A percentile compares a stretch with the other conserved stretches of the same genome.
These are phyloP conservation scores for Solanum dulcamara DNA, from an alignment of 257 asterid species.

Conservation along the genomic window DNA sequence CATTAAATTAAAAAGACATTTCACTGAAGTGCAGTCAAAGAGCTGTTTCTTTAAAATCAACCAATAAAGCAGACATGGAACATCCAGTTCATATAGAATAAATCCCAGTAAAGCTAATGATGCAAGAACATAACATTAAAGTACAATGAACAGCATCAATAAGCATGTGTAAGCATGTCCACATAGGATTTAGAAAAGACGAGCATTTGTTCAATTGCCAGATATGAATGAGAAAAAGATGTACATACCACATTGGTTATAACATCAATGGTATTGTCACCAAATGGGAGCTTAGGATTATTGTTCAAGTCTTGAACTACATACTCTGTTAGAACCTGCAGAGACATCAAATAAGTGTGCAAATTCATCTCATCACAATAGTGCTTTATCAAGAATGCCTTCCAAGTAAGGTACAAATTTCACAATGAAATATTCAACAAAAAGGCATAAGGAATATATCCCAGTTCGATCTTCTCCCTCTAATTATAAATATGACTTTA, in stretches of 20 bases:
- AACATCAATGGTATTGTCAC: slow-evolving; percentile 67
- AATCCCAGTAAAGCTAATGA: background rate
- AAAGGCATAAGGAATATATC: background rate
- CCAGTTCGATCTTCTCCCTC: background rate
- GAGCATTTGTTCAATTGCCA: background rate
- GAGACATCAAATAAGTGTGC: background rate
- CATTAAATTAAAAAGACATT: background rate
- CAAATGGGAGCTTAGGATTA: slow-evolving; percentile 75
- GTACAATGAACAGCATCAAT: background rate
- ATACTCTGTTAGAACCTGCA: slow-evolving; percentile 80
- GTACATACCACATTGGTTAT: slow-evolving; percentile 75
- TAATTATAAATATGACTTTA: background rate
- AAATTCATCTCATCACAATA: background rate
- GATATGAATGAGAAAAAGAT: background rate
- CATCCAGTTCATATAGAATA: background rate
- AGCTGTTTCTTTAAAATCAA: background rate
- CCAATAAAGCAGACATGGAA: background rate
- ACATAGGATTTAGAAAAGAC: background rate
- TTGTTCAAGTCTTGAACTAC: slow-evolving; percentile 85
- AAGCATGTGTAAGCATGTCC: background rate
- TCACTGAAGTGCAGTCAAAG: background rate
- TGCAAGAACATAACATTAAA: background rate
- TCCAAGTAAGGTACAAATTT: background rate
- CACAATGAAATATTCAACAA: background rate
- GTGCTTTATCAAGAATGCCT: background rate